Evolutionary conservation across 2,329 filamentous ascomycete genomes (phyloP).

Genomic region (Colletotrichum sp.): DNA sequence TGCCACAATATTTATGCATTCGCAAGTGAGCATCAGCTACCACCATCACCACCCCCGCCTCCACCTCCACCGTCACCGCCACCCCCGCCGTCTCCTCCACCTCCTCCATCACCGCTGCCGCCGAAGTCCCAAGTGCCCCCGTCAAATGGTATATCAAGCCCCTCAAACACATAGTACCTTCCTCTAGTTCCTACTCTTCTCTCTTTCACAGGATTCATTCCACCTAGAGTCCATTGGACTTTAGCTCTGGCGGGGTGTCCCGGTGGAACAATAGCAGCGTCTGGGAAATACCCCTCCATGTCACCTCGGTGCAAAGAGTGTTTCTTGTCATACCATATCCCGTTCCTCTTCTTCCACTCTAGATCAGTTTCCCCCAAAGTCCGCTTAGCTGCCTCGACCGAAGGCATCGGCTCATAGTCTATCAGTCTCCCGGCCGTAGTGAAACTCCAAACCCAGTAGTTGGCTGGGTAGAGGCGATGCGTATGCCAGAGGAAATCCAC

Average conservation of each 20-base stretch:
- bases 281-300: constrained; percentile 2
- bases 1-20: not conserved
- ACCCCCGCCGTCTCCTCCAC: not conserved
- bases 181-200: not conserved
- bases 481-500: constrained; percentile 21
- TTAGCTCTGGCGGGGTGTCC: not conserved
- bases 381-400: not conserved
- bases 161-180: not conserved
- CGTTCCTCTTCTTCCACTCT: constrained; percentile 7
- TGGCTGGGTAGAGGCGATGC: constrained; percentile 16
- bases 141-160: not conserved
- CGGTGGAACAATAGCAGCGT: not conserved
- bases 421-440: not conserved
- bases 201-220: not conserved
- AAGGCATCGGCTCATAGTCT: not conserved
- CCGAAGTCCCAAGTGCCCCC: not conserved
- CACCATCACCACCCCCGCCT: not conserved
- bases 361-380: not conserved
- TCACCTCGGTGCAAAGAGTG: not conserved
- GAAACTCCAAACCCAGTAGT: constrained; percentile 17
- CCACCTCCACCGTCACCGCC: not conserved
- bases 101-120: constrained; percentile 6
- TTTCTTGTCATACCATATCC: not conserved
- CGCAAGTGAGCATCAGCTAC: not conserved
- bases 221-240: not conserved